A percentile compares a stretch with the other conserved stretches of the same genome.
These are phyloP conservation scores for Endocalyx cinctus DNA, from an alignment of 2,329 filamentous ascomycete species.

Conservation along the genomic window DNA sequence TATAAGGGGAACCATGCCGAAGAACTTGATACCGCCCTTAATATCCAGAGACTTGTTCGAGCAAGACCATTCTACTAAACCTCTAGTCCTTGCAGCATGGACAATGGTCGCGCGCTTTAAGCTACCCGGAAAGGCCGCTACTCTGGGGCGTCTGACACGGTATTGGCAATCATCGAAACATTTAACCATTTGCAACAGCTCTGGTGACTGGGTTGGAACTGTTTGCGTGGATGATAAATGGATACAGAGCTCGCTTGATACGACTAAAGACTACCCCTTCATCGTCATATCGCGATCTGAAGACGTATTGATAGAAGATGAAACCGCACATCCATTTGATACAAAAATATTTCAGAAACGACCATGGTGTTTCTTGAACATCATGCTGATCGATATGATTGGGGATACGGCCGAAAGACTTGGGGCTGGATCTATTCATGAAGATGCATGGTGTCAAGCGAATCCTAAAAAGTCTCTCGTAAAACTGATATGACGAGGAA, in stretches of 20 bases:
- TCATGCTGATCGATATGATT: constrained; percentile 3
- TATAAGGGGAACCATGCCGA: constrained; percentile 1
- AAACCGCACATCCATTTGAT: constrained; percentile 1
- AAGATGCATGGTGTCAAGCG: constrained; percentile 6
- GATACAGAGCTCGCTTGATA: neutral
- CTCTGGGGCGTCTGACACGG: too few relatives aligned
- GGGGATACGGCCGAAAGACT: constrained; percentile 1
- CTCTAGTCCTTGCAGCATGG: constrained; percentile 2
- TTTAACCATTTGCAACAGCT: too few relatives aligned
- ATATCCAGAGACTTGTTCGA: neutral
- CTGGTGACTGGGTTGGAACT: constrained; percentile 4
- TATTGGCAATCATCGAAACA: too few relatives aligned
- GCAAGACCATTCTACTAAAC: neutral
- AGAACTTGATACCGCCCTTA: neutral
- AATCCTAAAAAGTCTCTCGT: constrained; percentile 1
- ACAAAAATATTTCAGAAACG: constrained; percentile 1
- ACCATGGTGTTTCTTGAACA: constrained; percentile 8
- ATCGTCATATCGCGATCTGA: constrained; percentile 6
- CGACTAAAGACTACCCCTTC: constrained; percentile 1
- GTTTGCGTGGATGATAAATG: constrained; percentile 3
- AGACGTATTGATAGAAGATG: constrained; percentile 1
- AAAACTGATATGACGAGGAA: constrained; percentile 2
- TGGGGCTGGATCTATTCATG: constrained; percentile 2
- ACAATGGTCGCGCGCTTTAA: too few relatives aligned
- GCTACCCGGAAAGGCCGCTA: too few relatives aligned